Percentiles rank a stretch among this genome's conserved stretches.
Evolutionary conservation across 1,284 basidiomycete species (phyloP).

Genomic region (Malassezia sp.): DNA sequence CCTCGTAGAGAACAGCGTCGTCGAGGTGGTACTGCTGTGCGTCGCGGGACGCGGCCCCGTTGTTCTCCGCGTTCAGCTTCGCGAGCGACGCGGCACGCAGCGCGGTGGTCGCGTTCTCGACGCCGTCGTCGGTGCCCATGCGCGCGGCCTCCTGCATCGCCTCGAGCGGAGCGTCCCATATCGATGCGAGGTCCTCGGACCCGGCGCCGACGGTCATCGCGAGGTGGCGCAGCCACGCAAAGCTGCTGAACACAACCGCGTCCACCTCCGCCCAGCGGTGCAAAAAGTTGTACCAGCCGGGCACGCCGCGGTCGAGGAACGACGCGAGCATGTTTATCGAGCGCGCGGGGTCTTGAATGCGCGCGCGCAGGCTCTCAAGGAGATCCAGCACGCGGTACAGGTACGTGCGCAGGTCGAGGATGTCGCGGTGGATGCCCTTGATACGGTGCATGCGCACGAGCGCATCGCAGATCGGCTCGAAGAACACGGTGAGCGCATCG

Average conservation of each 20-base stretch:
- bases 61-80: not conserved
- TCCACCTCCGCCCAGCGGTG: constrained; percentile 21
- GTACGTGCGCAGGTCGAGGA: constrained; percentile 26
- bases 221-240: constrained; percentile 38
- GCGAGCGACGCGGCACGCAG: constrained; percentile 9
- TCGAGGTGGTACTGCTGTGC: constrained; percentile 10
- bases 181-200: constrained; percentile 25
- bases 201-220: constrained; percentile 33
- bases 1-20: constrained; percentile 51
- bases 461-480: constrained; percentile 36
- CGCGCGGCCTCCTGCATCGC: constrained; percentile 8
- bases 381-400: constrained; percentile 29
- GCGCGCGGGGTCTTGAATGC: constrained; percentile 35
- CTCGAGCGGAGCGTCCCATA: constrained; percentile 30
- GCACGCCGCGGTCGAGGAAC: constrained; percentile 35
- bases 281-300: constrained; percentile 29
- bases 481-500: constrained; percentile 24
- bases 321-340: constrained; percentile 33
- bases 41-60: constrained; percentile 8
- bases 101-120: constrained; percentile 16
- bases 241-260: constrained; percentile 33
- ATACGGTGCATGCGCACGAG: constrained; percentile 30
- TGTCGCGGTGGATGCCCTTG: constrained; percentile 23
- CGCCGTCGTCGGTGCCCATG: constrained; percentile 8
- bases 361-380: constrained; percentile 30